A percentile compares a stretch with the other conserved stretches of the same genome.
phyloP scores from a whole-genome alignment of 2,329 filamentous ascomycete genomes.

The Hyphodiscus sp. region DNA sequence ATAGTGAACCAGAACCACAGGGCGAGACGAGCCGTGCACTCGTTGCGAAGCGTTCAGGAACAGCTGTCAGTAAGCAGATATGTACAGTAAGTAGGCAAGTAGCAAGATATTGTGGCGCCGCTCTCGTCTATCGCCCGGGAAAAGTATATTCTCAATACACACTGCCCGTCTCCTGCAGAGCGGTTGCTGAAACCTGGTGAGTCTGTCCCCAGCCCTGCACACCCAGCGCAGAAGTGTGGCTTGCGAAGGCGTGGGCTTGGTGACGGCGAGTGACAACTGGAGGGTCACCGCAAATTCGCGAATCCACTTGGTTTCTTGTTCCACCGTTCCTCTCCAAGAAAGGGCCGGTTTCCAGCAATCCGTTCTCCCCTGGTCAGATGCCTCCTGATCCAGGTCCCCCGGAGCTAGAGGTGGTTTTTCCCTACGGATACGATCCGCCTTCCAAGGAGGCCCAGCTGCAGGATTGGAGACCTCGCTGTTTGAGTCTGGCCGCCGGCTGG shows the following conservation, averaged over 20 bases:
- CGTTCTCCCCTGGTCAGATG: slow-evolving; percentile 9
- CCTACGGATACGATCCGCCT: slow-evolving; percentile 1
- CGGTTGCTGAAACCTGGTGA: slow-evolving; percentile 13
- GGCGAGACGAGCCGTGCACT: not conserved
- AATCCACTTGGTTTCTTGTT: slow-evolving; percentile 7
- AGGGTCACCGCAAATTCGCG: not conserved
- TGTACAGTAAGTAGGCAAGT: no score
- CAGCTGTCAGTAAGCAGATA: not conserved
- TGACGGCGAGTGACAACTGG: no score
- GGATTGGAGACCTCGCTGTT: no score
- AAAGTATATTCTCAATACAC: no score
- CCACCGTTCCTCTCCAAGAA: slow-evolving; percentile 1
- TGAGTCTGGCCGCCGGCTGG: no score
- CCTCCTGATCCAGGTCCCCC: slow-evolving; percentile 2
- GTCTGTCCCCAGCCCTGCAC: slow-evolving; percentile 1
- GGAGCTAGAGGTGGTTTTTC: slow-evolving; percentile 1
- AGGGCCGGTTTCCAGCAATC: slow-evolving; percentile 12
- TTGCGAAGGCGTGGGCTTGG: slow-evolving; percentile 2
- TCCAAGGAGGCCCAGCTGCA: not conserved
- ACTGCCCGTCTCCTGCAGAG: slow-evolving; percentile 1
- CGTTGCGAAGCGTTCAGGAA: not conserved
- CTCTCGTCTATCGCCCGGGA: no score
- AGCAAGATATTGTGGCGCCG: no score
- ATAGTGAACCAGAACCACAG: not conserved
- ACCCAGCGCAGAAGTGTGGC: not conserved